Base-by-base conservation (phyloP, 2,329 filamentous ascomycete genomes). In the Amphichorda felina region DNA sequence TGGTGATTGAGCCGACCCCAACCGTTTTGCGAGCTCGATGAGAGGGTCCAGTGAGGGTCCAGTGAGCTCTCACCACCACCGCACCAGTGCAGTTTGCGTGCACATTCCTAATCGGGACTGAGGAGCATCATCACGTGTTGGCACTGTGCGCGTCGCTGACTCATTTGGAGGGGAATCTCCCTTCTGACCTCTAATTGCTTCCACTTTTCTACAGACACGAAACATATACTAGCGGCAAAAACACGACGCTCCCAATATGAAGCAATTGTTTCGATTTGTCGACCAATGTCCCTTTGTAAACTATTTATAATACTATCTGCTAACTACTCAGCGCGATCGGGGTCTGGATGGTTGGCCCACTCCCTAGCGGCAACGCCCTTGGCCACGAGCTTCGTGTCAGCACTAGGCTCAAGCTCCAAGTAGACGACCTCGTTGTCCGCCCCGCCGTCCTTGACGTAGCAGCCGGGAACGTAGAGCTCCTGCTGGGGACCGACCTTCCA, bases 401-500 rank as follows among this genome's bases (percentile, higher is more conserved):
- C 26, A 16, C 30, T 22, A 8, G 64, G 63, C 45, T 67, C 64
- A 17, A 67, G 42, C 36, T 62, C 63, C 1, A 68, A 46, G 13
- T 66, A 49, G 2, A 60, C 47, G 10, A 66, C 53, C 35, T 61
- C 54, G 41, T 67, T 67, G 13, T 43, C 43, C 8, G n/a, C 11
- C 17, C 14, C 30, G 11, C 44, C 44, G 21, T 24, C 21, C 21
- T 24, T 24, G 22, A 64, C 33, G 9, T 59, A 41, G 13, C 52
- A 55, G 2, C 62, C 62, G 0, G 63, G 64, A 2, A 67, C 38
- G 39, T 64, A 69, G 5, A 67, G 43, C n/a, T 53, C 57, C 45
- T 68, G 64, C 46, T 68, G 64, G 2, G 64, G 64, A 0, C 64
- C 64, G 24, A 67, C 48, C 11, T 50, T 46, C 64, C 64, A 69